A percentile compares a stretch with the other conserved stretches of the same genome.
Conservation (phyloP, 805 yeast species). For the Monosporozyma aerobia region DNA sequence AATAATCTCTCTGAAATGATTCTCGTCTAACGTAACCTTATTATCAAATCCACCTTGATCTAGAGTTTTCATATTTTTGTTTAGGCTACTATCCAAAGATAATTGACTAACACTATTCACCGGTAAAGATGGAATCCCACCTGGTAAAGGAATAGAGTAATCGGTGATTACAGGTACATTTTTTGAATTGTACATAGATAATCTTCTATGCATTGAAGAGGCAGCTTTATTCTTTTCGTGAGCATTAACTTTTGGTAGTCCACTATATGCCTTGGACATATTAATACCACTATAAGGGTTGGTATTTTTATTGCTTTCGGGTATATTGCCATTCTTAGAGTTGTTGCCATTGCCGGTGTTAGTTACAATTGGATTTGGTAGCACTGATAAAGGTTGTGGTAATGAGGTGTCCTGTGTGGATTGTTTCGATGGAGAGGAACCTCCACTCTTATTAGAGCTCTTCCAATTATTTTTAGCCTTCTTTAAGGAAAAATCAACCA, state of each 20-base stretch:
- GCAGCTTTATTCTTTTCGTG: constrained; percentile 33
- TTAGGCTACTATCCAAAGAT: background rate
- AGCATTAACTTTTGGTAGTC: constrained; percentile 29
- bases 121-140: background rate
- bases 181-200: constrained; percentile 33
- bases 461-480: constrained; percentile 28
- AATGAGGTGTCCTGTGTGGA: background rate
- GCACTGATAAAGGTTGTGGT: background rate
- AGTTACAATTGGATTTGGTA: background rate
- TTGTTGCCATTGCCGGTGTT: constrained; percentile 1
- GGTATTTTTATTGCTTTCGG: background rate
- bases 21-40: background rate
- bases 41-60: background rate
- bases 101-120: background rate
- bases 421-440: background rate
- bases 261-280: constrained; percentile 4
- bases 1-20: constrained; percentile 2
- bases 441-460: constrained; percentile 5
- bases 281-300: constrained; percentile 7
- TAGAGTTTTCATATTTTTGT: background rate
- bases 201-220: constrained; percentile 36
- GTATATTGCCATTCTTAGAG: constrained; percentile 4
- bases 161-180: constrained; percentile 23
- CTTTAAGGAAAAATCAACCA: constrained; percentile 30
- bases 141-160: constrained; percentile 24